Conservation (phyloP, 345 rosid genomes). For the Moricandia arvensis region DNA sequence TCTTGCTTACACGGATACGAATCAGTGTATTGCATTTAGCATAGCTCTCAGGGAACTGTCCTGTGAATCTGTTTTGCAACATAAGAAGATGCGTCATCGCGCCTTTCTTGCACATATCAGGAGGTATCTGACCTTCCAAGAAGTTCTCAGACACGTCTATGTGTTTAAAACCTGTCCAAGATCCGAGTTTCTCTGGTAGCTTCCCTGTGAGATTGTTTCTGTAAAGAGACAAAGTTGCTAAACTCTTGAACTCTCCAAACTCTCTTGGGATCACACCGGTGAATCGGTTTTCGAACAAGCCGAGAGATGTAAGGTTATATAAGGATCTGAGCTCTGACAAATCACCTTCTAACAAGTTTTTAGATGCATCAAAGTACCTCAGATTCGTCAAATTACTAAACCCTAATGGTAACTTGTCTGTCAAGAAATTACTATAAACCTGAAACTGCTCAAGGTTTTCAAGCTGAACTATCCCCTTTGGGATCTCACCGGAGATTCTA, state of each 20-base stretch:
- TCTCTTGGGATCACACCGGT: slow-evolving; percentile 69
- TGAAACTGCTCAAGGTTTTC: slow-evolving; percentile 60
- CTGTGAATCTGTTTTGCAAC: slow-evolving; percentile 66
- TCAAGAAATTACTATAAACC: slow-evolving; percentile 64
- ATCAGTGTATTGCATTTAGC: slow-evolving; percentile 51
- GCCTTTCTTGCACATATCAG: slow-evolving; percentile 79
- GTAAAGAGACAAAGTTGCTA: slow-evolving; percentile 56
- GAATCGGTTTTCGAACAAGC: slow-evolving; percentile 56
- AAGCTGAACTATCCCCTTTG: slow-evolving; percentile 51
- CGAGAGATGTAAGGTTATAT: slow-evolving; percentile 52
- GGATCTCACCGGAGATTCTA: slow-evolving; percentile 55
- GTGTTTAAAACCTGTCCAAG: slow-evolving; percentile 43
- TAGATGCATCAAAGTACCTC: slow-evolving; percentile 58
- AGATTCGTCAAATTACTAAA: slow-evolving; percentile 56
- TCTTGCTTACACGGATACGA: slow-evolving; percentile 65
- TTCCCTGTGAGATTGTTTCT: slow-evolving; percentile 64
- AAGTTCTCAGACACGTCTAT: slow-evolving; percentile 80
- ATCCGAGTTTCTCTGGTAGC: slow-evolving; percentile 68
- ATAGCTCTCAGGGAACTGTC: slow-evolving; percentile 57
- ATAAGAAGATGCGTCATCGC: slow-evolving; percentile 53
- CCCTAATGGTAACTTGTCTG: slow-evolving; percentile 63
- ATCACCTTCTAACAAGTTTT: slow-evolving; percentile 61
- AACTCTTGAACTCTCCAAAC: slow-evolving; percentile 62
- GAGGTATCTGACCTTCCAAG: slow-evolving; percentile 73
- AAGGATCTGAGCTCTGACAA: slow-evolving; percentile 53